Percentiles rank a stretch among this genome's conserved stretches.
These are phyloP conservation scores for Curvularia sp. DNA, from an alignment of 2,329 filamentous ascomycete species.

Conservation along the genomic window DNA sequence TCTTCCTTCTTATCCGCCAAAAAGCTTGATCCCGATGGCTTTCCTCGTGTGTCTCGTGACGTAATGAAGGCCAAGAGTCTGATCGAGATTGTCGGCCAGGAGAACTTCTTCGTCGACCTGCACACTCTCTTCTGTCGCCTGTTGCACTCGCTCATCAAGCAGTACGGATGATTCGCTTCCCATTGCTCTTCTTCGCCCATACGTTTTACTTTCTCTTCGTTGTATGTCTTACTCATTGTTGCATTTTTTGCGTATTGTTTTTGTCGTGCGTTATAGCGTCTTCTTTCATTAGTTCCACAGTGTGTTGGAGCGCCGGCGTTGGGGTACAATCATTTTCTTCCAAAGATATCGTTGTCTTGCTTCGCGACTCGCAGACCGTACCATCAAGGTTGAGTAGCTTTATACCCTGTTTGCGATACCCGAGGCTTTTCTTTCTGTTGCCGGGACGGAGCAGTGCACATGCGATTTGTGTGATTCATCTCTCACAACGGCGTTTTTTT, in stretches of 20 bases:
- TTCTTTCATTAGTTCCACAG: slow-evolving; percentile 35
- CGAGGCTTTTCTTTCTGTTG: slow-evolving; percentile 26
- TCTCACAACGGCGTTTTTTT: slow-evolving; percentile 18
- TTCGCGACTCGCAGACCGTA: slow-evolving; percentile 6
- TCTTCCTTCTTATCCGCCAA: slow-evolving; percentile 66
- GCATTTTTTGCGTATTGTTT: slow-evolving; percentile 6
- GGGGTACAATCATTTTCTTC: slow-evolving; percentile 7
- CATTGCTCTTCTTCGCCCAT: slow-evolving; percentile 10
- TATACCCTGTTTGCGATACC: slow-evolving; percentile 40
- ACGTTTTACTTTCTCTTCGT: slow-evolving; percentile 27
- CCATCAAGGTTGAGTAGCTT: slow-evolving; percentile 20
- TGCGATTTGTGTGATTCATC: slow-evolving; percentile 22
- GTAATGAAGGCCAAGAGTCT: slow-evolving; percentile 62
- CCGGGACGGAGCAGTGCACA: slow-evolving; percentile 25
- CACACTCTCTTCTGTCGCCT: slow-evolving; percentile 60
- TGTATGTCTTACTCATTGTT: slow-evolving; percentile 26
- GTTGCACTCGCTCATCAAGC: slow-evolving; percentile 50
- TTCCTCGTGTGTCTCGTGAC: slow-evolving; percentile 60
- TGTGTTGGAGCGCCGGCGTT: slow-evolving; percentile 33
- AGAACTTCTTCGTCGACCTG: slow-evolving; percentile 65
- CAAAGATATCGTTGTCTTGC: slow-evolving; percentile 11
- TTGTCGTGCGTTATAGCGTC: slow-evolving; percentile 21
- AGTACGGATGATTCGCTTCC: slow-evolving; percentile 42
- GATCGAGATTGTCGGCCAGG: slow-evolving; percentile 66
- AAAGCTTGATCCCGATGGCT: slow-evolving; percentile 63